phyloP scores from a whole-genome alignment of 345 rosid genomes.

The Gossypium sturtianum region DNA sequence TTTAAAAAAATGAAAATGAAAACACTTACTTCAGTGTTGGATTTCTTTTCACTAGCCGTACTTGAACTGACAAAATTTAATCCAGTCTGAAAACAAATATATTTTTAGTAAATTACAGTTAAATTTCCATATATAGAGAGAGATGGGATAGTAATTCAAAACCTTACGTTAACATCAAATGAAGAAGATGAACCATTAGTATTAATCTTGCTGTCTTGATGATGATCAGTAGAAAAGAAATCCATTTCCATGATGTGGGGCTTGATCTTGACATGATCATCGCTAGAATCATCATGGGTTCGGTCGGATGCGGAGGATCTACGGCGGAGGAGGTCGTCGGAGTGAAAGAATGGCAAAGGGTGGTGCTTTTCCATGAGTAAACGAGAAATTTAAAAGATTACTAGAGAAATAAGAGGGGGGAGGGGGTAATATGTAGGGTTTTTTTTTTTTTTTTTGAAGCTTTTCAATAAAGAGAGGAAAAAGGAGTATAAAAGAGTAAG shows the following conservation, averaged over 20 bases:
- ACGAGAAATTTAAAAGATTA: background rate
- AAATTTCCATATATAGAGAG: background rate
- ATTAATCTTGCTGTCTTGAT: conserved; percentile 19
- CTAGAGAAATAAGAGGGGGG: conserved; percentile 9
- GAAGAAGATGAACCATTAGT: conserved; percentile 18
- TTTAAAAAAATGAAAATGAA: background rate
- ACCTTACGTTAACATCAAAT: conserved; percentile 52
- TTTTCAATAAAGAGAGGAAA: background rate
- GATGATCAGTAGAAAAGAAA: conserved; percentile 52
- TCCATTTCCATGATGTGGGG: conserved; percentile 64
- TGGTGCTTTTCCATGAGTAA: conserved; percentile 55
- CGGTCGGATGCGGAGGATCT: conserved; percentile 19
- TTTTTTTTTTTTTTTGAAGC: conserved; percentile 28
- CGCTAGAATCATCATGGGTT: conserved; percentile 8
- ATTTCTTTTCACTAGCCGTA: conserved; percentile 22
- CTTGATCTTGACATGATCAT: conserved; percentile 22
- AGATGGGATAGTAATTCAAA: conserved; percentile 5
- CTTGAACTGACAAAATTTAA: conserved; percentile 42
- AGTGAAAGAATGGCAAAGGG: conserved; percentile 46
- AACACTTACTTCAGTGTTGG: conserved; percentile 42
- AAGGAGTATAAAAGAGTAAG: conserved; percentile 6
- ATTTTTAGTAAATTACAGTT: background rate
- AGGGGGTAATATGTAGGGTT: conserved; percentile 22
- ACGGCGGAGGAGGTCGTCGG: conserved; percentile 38
- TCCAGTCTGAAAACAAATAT: conserved; percentile 37